Conservation (phyloP, 2,329 filamentous ascomycete genomes). For the Phialocephala sp. region DNA sequence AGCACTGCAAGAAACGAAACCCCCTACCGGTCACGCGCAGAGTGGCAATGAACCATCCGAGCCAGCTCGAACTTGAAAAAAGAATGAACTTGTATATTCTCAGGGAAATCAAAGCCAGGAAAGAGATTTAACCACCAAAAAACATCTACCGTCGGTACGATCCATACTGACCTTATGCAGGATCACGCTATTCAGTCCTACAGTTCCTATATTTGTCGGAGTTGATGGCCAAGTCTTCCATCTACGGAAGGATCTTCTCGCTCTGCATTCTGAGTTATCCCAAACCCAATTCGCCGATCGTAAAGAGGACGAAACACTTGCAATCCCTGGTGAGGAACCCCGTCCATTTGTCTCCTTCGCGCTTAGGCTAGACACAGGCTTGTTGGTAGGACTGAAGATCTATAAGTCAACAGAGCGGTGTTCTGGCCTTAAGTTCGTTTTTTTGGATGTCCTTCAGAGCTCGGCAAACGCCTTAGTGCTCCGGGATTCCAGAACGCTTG, state of each 20-base stretch:
- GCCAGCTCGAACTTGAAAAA: background rate
- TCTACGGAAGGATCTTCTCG: background rate
- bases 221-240: background rate
- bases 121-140: background rate
- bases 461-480: background rate
- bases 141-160: background rate
- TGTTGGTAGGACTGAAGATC: background rate
- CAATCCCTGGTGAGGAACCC: background rate
- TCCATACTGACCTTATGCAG: background rate
- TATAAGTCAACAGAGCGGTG: background rate
- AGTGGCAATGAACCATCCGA: background rate
- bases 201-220: background rate
- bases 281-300: background rate
- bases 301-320: background rate
- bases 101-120: background rate
- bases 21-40: background rate
- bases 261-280: background rate
- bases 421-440: too few relatives aligned
- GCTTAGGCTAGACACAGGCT: background rate
- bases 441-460: background rate
- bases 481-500: background rate
- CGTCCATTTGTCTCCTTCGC: background rate
- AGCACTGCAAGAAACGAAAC: background rate
- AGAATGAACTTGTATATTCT: background rate
- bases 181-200: background rate